phyloP scores from a whole-genome alignment of 305 asterid species.

The Fraxinus nigra region DNA sequence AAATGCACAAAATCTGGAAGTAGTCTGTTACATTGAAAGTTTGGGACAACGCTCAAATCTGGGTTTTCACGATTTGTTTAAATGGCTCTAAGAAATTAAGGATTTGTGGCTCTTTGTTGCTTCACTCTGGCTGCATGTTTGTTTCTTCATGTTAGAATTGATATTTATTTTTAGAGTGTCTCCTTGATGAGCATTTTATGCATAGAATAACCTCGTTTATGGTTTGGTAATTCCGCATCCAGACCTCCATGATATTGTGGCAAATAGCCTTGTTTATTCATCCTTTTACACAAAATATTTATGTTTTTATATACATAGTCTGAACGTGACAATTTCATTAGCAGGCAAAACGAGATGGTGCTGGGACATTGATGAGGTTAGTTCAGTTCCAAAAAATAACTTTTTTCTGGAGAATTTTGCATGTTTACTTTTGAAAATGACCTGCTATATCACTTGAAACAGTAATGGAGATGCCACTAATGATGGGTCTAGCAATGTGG shows the following conservation, averaged over 20 bases:
- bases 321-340: slow-evolving; percentile 25
- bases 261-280: background rate
- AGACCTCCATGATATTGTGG: background rate
- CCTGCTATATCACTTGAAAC: slow-evolving; percentile 21
- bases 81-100: background rate
- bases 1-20: background rate
- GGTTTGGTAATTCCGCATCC: background rate
- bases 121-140: background rate
- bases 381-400: slow-evolving; percentile 26
- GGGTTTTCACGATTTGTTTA: background rate
- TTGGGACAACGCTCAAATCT: background rate
- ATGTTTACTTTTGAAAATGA: background rate
- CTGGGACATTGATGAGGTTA: slow-evolving; percentile 41
- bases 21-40: background rate
- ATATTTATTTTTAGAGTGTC: background rate
- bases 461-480: slow-evolving; percentile 42
- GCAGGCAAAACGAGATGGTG: slow-evolving; percentile 53
- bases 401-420: background rate
- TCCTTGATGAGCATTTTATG: background rate
- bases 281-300: background rate
- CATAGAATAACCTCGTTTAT: background rate
- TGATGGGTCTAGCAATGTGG: slow-evolving; percentile 35
- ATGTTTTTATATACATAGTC: slow-evolving; percentile 14
- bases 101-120: background rate
- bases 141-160: background rate